Conservation (phyloP, 148 eudicot species). For the Rhododendron vialii region DNA sequence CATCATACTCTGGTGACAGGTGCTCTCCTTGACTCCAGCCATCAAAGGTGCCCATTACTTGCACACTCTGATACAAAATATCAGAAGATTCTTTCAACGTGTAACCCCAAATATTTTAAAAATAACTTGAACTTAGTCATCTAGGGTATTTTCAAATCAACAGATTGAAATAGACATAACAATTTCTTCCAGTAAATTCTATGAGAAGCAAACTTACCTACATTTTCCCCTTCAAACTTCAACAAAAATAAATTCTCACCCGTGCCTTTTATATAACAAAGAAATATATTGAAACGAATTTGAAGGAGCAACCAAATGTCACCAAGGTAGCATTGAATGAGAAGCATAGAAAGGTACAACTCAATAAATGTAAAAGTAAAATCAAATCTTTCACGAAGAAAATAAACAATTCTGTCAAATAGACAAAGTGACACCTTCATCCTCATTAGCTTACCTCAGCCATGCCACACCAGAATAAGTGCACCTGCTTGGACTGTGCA, state of each 20-base stretch:
- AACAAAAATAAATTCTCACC: background rate
- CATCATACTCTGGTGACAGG: conserved; percentile 80
- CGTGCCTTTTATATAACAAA: background rate
- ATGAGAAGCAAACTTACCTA: background rate
- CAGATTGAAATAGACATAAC: background rate
- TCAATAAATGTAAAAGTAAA: background rate
- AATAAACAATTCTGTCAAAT: background rate
- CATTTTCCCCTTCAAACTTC: background rate
- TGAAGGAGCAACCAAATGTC: background rate
- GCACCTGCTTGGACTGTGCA: conserved; percentile 68
- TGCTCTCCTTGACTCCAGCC: conserved; percentile 96
- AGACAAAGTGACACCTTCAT: background rate
- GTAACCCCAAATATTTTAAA: background rate
- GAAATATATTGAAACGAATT: background rate
- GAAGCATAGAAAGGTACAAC: background rate
- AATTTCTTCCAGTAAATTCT: background rate
- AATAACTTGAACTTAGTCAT: background rate
- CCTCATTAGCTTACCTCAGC: conserved; percentile 67
- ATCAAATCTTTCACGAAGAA: background rate
- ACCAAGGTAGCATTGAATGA: background rate
- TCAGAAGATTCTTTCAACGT: background rate
- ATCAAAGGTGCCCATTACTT: conserved; percentile 95
- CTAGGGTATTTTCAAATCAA: background rate
- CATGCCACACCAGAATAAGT: conserved; percentile 74
- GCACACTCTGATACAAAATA: conserved; percentile 60